Conservation (phyloP, 1,139 yeast genomes). For the Debaryomycetaceae sp. region DNA sequence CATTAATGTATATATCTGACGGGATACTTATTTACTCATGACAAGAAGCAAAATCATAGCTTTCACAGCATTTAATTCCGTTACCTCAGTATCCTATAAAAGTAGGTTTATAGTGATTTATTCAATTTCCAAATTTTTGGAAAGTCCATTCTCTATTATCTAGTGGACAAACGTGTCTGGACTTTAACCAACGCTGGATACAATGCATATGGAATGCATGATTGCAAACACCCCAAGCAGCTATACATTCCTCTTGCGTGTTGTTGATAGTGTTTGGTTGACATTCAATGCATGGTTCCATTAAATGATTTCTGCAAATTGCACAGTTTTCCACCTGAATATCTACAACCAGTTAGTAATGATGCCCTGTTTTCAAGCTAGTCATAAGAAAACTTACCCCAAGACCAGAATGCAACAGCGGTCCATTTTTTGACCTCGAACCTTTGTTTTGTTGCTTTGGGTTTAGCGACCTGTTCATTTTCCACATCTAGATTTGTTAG, state of each 20-base stretch:
- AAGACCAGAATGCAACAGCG: slow-evolving; percentile 99
- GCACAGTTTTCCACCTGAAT: slow-evolving; percentile 96
- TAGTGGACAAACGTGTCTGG: slow-evolving; percentile 96
- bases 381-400: slow-evolving; percentile 57
- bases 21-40: background rate
- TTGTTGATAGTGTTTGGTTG: slow-evolving; percentile 74
- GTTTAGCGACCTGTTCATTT: slow-evolving; percentile 6
- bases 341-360: slow-evolving; percentile 36
- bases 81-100: background rate
- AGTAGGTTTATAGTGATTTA: background rate
- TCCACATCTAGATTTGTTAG: slow-evolving; percentile 7
- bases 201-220: slow-evolving; percentile 96
- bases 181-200: slow-evolving; percentile 91
- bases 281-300: slow-evolving; percentile 99
- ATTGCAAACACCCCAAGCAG: slow-evolving; percentile 97
- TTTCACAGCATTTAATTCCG: background rate
- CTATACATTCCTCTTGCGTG: slow-evolving; percentile 79
- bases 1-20: background rate
- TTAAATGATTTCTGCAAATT: slow-evolving; percentile 93
- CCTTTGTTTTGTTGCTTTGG: slow-evolving; percentile 26
- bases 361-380: background rate
- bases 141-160: slow-evolving; percentile 93
- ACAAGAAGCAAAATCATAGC: background rate
- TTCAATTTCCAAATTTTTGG: slow-evolving; percentile 65
- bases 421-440: slow-evolving; percentile 74